Evolutionary conservation across 169 alveolate genomes (phyloP), one percentile per base, ranked within the genome.

Genomic region (Babesia bovis): DNA sequence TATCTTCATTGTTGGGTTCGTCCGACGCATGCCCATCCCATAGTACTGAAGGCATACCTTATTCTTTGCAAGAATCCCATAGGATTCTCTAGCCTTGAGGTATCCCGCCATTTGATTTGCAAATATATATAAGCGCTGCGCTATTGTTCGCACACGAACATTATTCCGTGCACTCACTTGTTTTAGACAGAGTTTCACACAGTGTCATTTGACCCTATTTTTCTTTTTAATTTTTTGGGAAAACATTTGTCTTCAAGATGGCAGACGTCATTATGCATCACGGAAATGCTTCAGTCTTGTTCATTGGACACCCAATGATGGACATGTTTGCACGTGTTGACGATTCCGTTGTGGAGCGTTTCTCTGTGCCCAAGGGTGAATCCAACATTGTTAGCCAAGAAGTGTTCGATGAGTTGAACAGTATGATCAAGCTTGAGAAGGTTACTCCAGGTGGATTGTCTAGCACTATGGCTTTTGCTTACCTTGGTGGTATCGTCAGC

Each of bases 291-390:
- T 13, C 61, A 36, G 32, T 63, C 1, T 60, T 63, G 13, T 47
- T 63, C 26, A 49, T 26, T 50, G 73, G 73, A 4, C 73, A 63
- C 13, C 73, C 73, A 0, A n/a, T 63, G 73, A 45, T 45, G 9
- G 41, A 63, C 60, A 1, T 63, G 3, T 21, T 35, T 28, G 58
- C 63, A n/a, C 60, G 60, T 4, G 73, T 47, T 19, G 60, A 63
- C 5, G 26, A 5, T 3, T 28, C 44, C 10, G 73, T 63, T 21
- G 30, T 63, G n/a, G 73, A 63, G 10, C 3, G 23, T n/a, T 10
- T 49, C 9, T 26, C 51, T 10, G 42, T 63, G 5, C 40, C 53
- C 19, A 63, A 49, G 51, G 73, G 73, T 12, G 73, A 63, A 47
- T 63, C 73, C 36, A 63, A 44, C 60, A 13, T 23, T 25, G 40